phyloP scores from a whole-genome alignment of 768 basidiomycete genomes.

The Termitomyces titanicus region DNA sequence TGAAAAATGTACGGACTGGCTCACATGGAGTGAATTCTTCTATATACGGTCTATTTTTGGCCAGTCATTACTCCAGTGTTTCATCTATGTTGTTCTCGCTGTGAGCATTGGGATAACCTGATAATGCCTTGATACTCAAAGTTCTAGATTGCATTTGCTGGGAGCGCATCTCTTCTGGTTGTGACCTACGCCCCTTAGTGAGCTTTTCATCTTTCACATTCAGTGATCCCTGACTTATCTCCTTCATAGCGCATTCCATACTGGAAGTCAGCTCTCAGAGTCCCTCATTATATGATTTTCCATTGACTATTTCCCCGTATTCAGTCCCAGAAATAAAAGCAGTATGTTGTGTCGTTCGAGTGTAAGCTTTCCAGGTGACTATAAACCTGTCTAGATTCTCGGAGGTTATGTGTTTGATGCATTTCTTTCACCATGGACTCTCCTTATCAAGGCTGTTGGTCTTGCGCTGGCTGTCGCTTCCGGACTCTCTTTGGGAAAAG shows the following conservation, averaged over 20 bases:
- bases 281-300: not conserved
- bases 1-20: constrained; percentile 64
- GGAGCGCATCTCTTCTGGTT: constrained; percentile 61
- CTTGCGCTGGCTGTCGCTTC: constrained; percentile 83
- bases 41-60: constrained; percentile 50
- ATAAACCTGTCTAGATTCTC: constrained; percentile 49
- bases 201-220: constrained; percentile 19
- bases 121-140: not conserved
- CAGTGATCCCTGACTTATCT: constrained; percentile 4
- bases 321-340: constrained; percentile 79
- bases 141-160: constrained; percentile 54
- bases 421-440: constrained; percentile 82
- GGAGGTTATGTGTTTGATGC: constrained; percentile 85
- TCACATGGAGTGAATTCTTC: constrained; percentile 63
- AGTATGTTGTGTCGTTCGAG: constrained; percentile 31
- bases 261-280: constrained; percentile 56
- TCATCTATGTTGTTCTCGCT: constrained; percentile 60
- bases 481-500: constrained; percentile 82
- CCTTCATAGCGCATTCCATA: constrained; percentile 62
- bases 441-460: constrained; percentile 82
- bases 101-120: constrained; percentile 33
- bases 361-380: not conserved
- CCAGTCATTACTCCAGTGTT: constrained; percentile 61
- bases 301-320: not conserved
- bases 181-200: constrained; percentile 69